Evolutionary conservation across 441 rosid species (phyloP).

Genomic region (Erysimum cheiri): DNA sequence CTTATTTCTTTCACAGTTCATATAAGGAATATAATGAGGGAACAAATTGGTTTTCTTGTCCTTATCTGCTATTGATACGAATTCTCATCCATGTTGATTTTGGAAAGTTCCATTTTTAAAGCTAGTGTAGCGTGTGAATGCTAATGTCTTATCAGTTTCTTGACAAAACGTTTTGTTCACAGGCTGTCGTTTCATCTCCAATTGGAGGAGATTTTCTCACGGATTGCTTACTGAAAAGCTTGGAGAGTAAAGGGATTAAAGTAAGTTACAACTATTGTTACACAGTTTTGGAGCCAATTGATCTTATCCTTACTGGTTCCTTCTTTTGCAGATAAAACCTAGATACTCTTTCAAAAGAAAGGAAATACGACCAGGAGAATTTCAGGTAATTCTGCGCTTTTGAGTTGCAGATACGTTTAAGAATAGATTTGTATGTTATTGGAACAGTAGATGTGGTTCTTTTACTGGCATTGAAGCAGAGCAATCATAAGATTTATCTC

Average conservation of each 20-base stretch:
- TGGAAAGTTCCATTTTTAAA: neutral
- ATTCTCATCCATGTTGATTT: neutral
- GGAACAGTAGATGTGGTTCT: neutral
- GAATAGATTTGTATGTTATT: neutral
- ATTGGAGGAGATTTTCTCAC: conserved; percentile 97
- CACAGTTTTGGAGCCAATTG: neutral
- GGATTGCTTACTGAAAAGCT: conserved; percentile 93
- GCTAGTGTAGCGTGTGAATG: neutral
- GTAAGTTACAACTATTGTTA: conserved; percentile 52
- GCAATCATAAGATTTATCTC: neutral
- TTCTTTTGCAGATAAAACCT: conserved; percentile 74
- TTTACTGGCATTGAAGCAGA: conserved; percentile 3
- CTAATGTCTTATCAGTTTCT: neutral
- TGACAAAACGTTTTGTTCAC: neutral
- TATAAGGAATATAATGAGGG: neutral
- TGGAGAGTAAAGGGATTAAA: conserved; percentile 88
- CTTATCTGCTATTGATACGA: neutral
- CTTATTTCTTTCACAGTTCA: neutral
- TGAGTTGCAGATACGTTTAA: conserved; percentile 14
- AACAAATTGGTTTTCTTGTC: neutral
- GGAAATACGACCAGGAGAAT: conserved; percentile 84
- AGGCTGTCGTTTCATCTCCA: conserved; percentile 86
- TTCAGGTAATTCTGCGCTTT: conserved; percentile 62
- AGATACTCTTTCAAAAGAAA: conserved; percentile 95
- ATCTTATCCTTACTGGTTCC: conserved; percentile 18